Conservation (phyloP, 306 rosid genomes). For the Boehmeria nivea region DNA sequence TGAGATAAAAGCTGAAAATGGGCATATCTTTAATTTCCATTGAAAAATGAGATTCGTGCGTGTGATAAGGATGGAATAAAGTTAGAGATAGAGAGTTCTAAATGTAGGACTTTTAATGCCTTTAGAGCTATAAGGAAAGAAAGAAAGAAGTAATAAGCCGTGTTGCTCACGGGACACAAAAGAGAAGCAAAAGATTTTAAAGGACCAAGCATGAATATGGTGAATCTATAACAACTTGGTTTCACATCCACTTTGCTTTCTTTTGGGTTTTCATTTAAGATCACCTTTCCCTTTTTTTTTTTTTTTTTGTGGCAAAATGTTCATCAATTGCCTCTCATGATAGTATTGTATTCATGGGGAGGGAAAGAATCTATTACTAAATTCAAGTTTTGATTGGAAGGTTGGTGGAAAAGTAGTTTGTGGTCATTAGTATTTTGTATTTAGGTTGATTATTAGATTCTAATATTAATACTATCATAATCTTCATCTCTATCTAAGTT, state of each 20-base stretch:
- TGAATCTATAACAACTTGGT: too few relatives aligned
- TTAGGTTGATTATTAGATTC: background rate
- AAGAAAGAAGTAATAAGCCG: constrained; percentile 23
- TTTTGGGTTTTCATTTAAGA: constrained; percentile 28
- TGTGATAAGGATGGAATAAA: constrained; percentile 64
- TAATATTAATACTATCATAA: background rate
- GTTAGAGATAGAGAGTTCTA: constrained; percentile 21
- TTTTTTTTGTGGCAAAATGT: too few relatives aligned
- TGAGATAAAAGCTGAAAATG: constrained; percentile 22
- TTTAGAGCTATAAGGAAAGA: too few relatives aligned
- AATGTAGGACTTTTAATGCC: constrained; percentile 3
- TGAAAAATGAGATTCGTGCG: constrained; percentile 43
- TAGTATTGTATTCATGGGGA: constrained; percentile 6
- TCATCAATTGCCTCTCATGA: background rate
- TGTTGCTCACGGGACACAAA: constrained; percentile 52
- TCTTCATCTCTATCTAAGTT: background rate
- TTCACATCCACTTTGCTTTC: constrained; percentile 17
- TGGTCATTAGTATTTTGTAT: background rate
- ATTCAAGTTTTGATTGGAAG: constrained; percentile 4
- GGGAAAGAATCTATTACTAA: constrained; percentile 8
- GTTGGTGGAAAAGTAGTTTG: too few relatives aligned
- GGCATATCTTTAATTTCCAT: constrained; percentile 30
- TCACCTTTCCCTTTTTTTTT: background rate
- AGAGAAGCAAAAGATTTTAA: constrained; percentile 2
- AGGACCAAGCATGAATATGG: constrained; percentile 24